A percentile compares a stretch with the other conserved stretches of the same genome.
phyloP scores from a whole-genome alignment of 352 stramenopile genomes.

The Globisporangium takayamanum region DNA sequence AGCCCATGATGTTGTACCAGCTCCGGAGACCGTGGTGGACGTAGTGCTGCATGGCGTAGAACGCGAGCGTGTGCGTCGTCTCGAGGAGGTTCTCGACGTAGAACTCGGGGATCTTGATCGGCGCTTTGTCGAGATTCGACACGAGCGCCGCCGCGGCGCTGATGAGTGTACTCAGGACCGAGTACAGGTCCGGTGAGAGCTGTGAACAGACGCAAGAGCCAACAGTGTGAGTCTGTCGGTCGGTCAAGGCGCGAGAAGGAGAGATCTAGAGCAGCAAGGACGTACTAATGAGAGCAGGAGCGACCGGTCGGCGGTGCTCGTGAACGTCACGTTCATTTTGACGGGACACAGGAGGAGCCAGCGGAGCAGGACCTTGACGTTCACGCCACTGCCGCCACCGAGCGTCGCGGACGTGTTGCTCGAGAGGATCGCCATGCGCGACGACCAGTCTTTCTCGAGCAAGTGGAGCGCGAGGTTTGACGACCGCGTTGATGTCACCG shows the following conservation, averaged over 20 bases:
- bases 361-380: conserved; percentile 67
- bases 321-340: conserved; percentile 86
- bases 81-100: conserved; percentile 87
- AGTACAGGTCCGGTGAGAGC: conserved; percentile 78
- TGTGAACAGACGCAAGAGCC: conserved; percentile 10
- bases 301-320: conserved; percentile 76
- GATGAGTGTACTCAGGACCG: conserved; percentile 71
- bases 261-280: background rate
- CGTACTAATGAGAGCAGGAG: conserved; percentile 68
- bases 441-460: conserved; percentile 54
- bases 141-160: conserved; percentile 73
- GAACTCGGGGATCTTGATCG: conserved; percentile 86
- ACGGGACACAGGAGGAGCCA: conserved; percentile 83
- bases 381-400: conserved; percentile 30
- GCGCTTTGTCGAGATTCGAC: conserved; percentile 81
- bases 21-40: conserved; percentile 73
- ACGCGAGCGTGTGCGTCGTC: conserved; percentile 76
- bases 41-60: conserved; percentile 87
- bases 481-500: background rate
- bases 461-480: conserved; percentile 49
- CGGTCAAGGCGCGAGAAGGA: background rate
- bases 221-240: conserved; percentile 2
- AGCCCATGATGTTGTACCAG: conserved; percentile 88
- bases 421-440: conserved; percentile 29
- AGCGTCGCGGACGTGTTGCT: conserved; percentile 22